Percentiles rank a stretch among this genome's conserved stretches.
These are phyloP conservation scores for Linderina pennispora DNA, from an alignment of 192 early-diverging fungal species.

Conservation along the genomic window DNA sequence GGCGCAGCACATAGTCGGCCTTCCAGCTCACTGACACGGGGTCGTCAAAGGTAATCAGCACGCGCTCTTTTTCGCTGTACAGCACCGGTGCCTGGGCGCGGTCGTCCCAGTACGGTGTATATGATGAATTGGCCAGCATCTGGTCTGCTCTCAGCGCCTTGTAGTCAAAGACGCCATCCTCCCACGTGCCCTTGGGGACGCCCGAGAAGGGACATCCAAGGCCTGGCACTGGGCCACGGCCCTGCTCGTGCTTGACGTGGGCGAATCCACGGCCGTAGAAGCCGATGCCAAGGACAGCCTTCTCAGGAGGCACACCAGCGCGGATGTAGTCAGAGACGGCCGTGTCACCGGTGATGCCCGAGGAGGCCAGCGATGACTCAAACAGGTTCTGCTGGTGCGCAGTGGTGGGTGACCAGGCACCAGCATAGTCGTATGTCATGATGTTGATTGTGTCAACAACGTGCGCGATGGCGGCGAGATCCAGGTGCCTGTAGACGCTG, in stretches of 20 bases:
- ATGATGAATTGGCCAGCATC: constrained; percentile 50
- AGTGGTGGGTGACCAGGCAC: constrained; percentile 56
- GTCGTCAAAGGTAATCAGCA: constrained; percentile 82
- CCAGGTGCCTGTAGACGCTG: constrained; percentile 55
- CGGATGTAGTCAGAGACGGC: constrained; percentile 67
- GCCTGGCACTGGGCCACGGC: constrained; percentile 43
- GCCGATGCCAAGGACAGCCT: constrained; percentile 85
- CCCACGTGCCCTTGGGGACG: constrained; percentile 78
- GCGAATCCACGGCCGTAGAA: constrained; percentile 92
- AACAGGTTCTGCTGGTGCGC: constrained; percentile 89
- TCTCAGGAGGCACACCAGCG: constrained; percentile 71
- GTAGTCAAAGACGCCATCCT: constrained; percentile 88
- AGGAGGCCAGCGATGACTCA: constrained; percentile 52
- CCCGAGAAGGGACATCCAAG: constrained; percentile 60
- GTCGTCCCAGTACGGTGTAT: constrained; percentile 71
- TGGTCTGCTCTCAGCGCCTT: constrained; percentile 54
- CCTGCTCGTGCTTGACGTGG: constrained; percentile 54
- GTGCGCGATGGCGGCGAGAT: constrained; percentile 55
- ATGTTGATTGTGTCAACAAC: constrained; percentile 77
- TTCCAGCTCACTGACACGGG: constrained; percentile 59
- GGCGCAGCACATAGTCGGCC: constrained; percentile 54
- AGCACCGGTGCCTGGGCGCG: constrained; percentile 71
- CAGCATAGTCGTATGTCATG: constrained; percentile 86
- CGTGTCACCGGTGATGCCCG: constrained; percentile 51
- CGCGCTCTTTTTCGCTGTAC: constrained; percentile 60